Evolutionary conservation across 2,329 filamentous ascomycete genomes (phyloP).

Genomic region (Sporothrix globosa): DNA sequence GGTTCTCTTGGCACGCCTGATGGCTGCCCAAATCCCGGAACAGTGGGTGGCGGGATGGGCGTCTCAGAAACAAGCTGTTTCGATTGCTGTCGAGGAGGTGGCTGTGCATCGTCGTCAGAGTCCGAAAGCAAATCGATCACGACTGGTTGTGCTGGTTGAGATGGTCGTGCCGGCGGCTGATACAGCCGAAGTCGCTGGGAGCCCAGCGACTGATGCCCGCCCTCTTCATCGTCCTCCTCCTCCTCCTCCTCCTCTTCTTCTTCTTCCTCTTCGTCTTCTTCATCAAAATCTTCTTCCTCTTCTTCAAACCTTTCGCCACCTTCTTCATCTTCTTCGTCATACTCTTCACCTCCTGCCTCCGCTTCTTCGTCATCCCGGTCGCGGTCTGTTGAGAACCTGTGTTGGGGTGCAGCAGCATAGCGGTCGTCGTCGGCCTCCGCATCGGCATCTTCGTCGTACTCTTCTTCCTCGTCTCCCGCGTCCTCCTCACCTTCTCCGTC

Average conservation of each 20-base stretch:
- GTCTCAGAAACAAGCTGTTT: conserved; percentile 3
- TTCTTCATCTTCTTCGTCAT: conserved; percentile 19
- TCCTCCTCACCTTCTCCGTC: conserved; percentile 36
- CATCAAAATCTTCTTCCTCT: conserved; percentile 5
- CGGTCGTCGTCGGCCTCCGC: conserved; percentile 29
- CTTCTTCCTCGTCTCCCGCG: conserved; percentile 35
- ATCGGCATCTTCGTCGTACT: conserved; percentile 37
- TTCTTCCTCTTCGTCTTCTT: not conserved
- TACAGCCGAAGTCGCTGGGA: conserved; percentile 22
- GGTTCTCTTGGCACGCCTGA: conserved; percentile 30
- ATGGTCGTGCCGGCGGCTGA: not conserved
- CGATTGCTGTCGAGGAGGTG: not conserved
- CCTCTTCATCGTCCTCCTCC: conserved; percentile 21
- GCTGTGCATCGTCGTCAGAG: conserved; percentile 44
- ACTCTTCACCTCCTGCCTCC: not conserved
- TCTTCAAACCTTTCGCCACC: conserved; percentile 1
- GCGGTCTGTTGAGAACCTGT: not conserved
- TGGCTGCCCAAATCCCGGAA: conserved; percentile 29
- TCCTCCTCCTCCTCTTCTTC: conserved; percentile 1
- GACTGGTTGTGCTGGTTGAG: conserved; percentile 41
- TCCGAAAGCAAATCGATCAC: conserved; percentile 55
- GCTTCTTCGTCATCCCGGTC: not conserved
- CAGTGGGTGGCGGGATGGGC: conserved; percentile 2
- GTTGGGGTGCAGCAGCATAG: conserved; percentile 21
- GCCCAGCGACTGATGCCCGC: not conserved